phyloP scores from a whole-genome alignment of 2,329 filamentous ascomycete genomes.

The Neopestalotiopsis sp. region DNA sequence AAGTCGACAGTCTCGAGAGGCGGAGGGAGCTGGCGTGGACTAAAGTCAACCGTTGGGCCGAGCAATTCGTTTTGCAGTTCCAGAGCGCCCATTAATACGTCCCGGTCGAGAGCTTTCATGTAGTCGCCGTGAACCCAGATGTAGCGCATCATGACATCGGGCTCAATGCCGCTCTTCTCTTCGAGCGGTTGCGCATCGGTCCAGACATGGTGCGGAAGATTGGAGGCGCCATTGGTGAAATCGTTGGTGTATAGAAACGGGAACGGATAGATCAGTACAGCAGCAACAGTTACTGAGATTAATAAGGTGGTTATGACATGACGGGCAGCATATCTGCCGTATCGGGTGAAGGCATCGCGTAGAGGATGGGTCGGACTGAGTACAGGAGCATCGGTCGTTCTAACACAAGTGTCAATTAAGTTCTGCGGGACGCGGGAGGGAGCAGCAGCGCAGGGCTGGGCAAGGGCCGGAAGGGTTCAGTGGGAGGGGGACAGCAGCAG shows the following conservation, averaged over 20 bases:
- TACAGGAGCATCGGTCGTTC: slow-evolving; percentile 76
- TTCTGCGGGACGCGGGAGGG: slow-evolving; percentile 18
- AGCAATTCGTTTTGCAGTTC: slow-evolving; percentile 74
- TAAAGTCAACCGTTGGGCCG: slow-evolving; percentile 63
- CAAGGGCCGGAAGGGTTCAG: neutral
- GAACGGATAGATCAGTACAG: slow-evolving; percentile 75
- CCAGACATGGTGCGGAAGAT: slow-evolving; percentile 81
- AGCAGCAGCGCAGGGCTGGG: neutral
- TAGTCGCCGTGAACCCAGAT: slow-evolving; percentile 84
- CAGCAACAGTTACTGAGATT: slow-evolving; percentile 73
- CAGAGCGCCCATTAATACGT: slow-evolving; percentile 70
- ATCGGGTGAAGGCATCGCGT: slow-evolving; percentile 68
- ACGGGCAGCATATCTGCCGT: slow-evolving; percentile 72
- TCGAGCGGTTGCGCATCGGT: slow-evolving; percentile 72
- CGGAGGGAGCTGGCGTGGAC: slow-evolving; percentile 46
- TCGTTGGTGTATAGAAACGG: slow-evolving; percentile 77
- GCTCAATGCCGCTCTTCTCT: slow-evolving; percentile 52
- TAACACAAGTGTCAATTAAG: slow-evolving; percentile 37
- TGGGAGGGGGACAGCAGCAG: slow-evolving; percentile 5
- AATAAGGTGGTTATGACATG: slow-evolving; percentile 79
- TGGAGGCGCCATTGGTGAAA: slow-evolving; percentile 73
- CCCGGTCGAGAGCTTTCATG: slow-evolving; percentile 73
- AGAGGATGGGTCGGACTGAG: slow-evolving; percentile 70
- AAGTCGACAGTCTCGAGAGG: slow-evolving; percentile 15
- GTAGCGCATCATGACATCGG: slow-evolving; percentile 82